Base-by-base conservation (phyloP, 768 basidiomycete genomes). In the Amanita rimosa region DNA sequence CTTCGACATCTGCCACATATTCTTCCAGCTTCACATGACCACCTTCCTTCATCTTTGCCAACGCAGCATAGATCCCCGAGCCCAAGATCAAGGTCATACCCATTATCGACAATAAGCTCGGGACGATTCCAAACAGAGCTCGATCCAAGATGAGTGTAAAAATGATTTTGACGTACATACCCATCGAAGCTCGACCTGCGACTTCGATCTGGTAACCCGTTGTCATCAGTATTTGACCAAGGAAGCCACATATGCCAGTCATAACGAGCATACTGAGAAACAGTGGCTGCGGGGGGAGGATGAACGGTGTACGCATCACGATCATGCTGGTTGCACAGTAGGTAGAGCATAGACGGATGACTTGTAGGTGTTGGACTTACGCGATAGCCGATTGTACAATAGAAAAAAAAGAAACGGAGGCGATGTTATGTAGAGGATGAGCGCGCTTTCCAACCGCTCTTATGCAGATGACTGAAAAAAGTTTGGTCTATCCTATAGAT, bases 381-480 rank as follows among this genome's bases (percentile, higher is more conserved):
- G 59, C 58, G 17, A 64, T 51, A 5, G 58, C 42, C 1, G 70
- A 65, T 19, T 65, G 63, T 14, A 69, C 46, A 0, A 79, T 71
- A 45, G 75, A 81, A 53, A 75, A 68, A 6, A 71, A 60, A 2
- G 83, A 78, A 60, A 84, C 89, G 48, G 76, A 87, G 0, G 72
- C 64, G 55, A 91, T 70, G 2, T 76, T 69, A 59, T 94, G 89
- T 47, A 91, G 62, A 0, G 87, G 71, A 54, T 41, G 21, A n/a
- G 40, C 40, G 14, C 22, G 21, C 14, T 24, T 81, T 0, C 90
- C 36, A 1, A 36, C 35, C 13, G 16, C 11, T 67, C 71, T 73
- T 19, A 3, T 45, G 26, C 7, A 11, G 41, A 21, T 44, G 13
- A 19, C 9, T 34, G 21, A 17, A 19, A 33, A 24, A 21, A 3